Conservation (phyloP, 2,329 filamentous ascomycete genomes). For the Apiospora saccharicola region DNA sequence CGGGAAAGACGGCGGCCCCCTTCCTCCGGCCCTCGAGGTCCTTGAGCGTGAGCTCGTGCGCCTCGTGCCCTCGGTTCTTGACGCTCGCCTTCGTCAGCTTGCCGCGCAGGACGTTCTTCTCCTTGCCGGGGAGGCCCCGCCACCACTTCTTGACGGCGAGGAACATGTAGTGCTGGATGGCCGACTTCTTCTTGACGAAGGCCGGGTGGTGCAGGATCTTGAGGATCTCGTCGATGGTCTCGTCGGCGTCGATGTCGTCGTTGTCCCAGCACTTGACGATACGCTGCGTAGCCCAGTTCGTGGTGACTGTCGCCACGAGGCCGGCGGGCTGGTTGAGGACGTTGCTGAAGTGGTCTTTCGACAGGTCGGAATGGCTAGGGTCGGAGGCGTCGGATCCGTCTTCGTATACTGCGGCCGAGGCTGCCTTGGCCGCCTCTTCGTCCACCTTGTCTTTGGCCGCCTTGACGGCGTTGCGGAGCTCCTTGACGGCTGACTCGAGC, state of each 20-base stretch:
- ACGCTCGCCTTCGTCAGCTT: constrained; percentile 41
- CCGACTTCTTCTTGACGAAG: constrained; percentile 56
- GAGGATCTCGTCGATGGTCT: constrained; percentile 68
- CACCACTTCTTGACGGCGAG: constrained; percentile 68
- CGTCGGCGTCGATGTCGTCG: constrained; percentile 65
- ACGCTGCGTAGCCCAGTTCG: constrained; percentile 72
- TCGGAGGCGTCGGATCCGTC: constrained; percentile 52
- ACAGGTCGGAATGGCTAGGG: constrained; percentile 65
- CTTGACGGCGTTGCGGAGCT: constrained; percentile 40
- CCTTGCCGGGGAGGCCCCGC: constrained; percentile 31
- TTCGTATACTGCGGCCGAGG: constrained; percentile 38
- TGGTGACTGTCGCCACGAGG: constrained; percentile 61
- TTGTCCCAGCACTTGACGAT: constrained; percentile 76
- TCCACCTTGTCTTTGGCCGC: constrained; percentile 42
- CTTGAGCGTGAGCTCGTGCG: constrained; percentile 38
- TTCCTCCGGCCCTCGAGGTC: constrained; percentile 36
- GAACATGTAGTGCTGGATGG: constrained; percentile 72
- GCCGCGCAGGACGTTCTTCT: constrained; percentile 34
- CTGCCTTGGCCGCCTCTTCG: constrained; percentile 40
- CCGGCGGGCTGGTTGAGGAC: constrained; percentile 64
- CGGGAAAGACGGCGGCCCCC: constrained; percentile 40
- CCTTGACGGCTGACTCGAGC: constrained; percentile 41
- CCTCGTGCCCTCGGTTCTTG: constrained; percentile 38
- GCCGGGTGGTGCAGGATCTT: constrained; percentile 74
- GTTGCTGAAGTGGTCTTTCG: constrained; percentile 68